Conservation (phyloP, 2,329 filamentous ascomycete species). For the Apiospora aurea region DNA sequence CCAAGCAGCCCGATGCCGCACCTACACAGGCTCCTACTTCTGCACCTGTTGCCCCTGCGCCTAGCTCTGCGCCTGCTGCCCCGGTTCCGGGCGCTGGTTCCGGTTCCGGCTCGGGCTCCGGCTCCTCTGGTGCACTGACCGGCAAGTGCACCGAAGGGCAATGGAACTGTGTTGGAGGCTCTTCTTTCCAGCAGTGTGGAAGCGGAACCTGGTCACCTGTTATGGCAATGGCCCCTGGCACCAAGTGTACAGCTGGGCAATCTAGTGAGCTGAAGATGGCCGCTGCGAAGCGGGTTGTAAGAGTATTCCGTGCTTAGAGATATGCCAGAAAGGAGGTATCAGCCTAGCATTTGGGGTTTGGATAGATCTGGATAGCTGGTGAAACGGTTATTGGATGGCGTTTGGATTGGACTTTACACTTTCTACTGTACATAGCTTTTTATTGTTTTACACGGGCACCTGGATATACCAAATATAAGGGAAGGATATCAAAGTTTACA, state of each 20-base stretch:
- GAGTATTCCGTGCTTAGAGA: constrained; percentile 39
- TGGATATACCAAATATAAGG: neutral
- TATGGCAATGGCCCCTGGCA: constrained; percentile 53
- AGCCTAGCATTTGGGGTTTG: too few relatives aligned
- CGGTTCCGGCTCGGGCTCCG: constrained; percentile 28
- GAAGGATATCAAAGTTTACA: too few relatives aligned
- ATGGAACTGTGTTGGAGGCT: constrained; percentile 62
- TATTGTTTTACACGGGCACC: neutral
- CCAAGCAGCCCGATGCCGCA: constrained; percentile 35
- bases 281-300: constrained; percentile 34
- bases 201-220: constrained; percentile 57
- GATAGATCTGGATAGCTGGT: too few relatives aligned
- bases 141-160: constrained; percentile 56
- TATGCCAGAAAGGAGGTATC: rapidly evolving
- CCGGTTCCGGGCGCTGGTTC: constrained; percentile 36
- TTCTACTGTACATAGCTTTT: constrained; percentile 14
- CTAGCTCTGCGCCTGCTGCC: constrained; percentile 32
- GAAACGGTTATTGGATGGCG: neutral
- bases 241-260: constrained; percentile 52
- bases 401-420: neutral
- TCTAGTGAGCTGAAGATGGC: constrained; percentile 48
- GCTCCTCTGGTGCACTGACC: constrained; percentile 40
- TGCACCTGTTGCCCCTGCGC: constrained; percentile 34
- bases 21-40: constrained; percentile 28
- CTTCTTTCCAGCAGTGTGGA: constrained; percentile 62